Conservation (phyloP, 805 yeast species). For the Pichia thaimueangensis region DNA sequence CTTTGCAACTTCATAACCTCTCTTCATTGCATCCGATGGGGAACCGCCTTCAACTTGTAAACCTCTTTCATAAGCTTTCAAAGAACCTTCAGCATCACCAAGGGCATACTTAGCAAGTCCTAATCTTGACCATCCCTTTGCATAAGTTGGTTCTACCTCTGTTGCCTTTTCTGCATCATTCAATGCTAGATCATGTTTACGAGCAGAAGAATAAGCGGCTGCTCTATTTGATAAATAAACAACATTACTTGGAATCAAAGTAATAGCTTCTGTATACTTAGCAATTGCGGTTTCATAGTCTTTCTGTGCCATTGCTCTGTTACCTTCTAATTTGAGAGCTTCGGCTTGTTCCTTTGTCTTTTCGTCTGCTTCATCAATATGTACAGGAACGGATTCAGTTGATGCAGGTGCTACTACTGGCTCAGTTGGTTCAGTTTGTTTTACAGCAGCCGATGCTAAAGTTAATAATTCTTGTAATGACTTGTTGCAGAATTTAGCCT, state of each 20-base stretch:
- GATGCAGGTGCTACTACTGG: conserved; percentile 13
- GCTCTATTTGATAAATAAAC: conserved; percentile 92
- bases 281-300: conserved; percentile 67
- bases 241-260: conserved; percentile 61
- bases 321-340: conserved; percentile 76
- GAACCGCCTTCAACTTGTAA: conserved; percentile 78
- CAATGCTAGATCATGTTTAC: conserved; percentile 70
- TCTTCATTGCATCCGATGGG: conserved; percentile 84
- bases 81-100: conserved; percentile 84
- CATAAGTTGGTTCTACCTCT: conserved; percentile 66
- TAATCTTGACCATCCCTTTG: conserved; percentile 91
- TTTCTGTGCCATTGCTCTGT: conserved; percentile 75
- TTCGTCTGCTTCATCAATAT: conserved; percentile 36
- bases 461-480: conserved; percentile 40
- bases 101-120: conserved; percentile 93
- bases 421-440: conserved; percentile 1
- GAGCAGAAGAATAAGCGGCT: conserved; percentile 83
- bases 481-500: conserved; percentile 42
- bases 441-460: conserved; percentile 4
- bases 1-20: conserved; percentile 92
- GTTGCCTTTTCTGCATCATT: conserved; percentile 81
- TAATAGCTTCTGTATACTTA: conserved; percentile 77
- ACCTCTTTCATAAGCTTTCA: conserved; percentile 87
- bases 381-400: conserved; percentile 32
- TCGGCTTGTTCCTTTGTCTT: conserved; percentile 73